These are phyloP conservation scores for Pontederia paniculata DNA, from an alignment of 176 grass and related monocot species.

Conservation along the genomic window DNA sequence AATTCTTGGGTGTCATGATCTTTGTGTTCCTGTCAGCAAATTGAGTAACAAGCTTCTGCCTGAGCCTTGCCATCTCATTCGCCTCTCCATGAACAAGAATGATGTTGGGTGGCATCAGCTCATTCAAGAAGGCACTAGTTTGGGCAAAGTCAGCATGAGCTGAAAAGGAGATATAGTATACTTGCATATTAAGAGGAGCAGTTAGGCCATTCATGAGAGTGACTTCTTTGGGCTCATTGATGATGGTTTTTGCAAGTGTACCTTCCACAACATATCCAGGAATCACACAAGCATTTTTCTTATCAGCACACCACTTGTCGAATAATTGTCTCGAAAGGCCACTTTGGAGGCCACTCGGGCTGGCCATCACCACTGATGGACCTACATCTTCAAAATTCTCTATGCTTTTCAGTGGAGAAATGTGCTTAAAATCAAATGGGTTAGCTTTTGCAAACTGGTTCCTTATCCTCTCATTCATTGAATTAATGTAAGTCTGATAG, in stretches of 20 bases:
- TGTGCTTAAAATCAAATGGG: slow-evolving; percentile 88
- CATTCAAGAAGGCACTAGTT: slow-evolving; percentile 77
- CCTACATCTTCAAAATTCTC: slow-evolving; percentile 92
- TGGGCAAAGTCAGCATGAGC: slow-evolving; percentile 89
- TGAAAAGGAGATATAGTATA: slow-evolving; percentile 90
- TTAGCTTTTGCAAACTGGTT: slow-evolving; percentile 88
- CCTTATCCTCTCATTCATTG: slow-evolving; percentile 95
- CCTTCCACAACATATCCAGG: slow-evolving; percentile 90
- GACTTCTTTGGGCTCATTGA: slow-evolving; percentile 92
- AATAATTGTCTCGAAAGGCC: slow-evolving; percentile 89
- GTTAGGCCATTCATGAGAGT: slow-evolving; percentile 77
- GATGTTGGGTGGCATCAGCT: slow-evolving; percentile 74
- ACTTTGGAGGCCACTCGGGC: slow-evolving; percentile 70
- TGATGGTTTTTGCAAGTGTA: slow-evolving; percentile 83
- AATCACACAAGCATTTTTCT: slow-evolving; percentile 89
- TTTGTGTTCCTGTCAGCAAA: slow-evolving; percentile 76
- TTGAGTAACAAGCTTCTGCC: slow-evolving; percentile 65
- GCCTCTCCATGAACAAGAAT: slow-evolving; percentile 95
- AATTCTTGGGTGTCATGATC: slow-evolving; percentile 79
- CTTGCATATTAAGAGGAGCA: slow-evolving; percentile 85
- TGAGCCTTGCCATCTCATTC: slow-evolving; percentile 91
- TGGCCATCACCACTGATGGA: slow-evolving; percentile 89
- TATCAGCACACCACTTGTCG: slow-evolving; percentile 92
- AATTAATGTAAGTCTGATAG: slow-evolving; percentile 93
- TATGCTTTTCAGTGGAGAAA: slow-evolving; percentile 78